These are phyloP conservation scores for Lactarius trivialis DNA, from an alignment of 768 basidiomycete species.

Conservation along the genomic window DNA sequence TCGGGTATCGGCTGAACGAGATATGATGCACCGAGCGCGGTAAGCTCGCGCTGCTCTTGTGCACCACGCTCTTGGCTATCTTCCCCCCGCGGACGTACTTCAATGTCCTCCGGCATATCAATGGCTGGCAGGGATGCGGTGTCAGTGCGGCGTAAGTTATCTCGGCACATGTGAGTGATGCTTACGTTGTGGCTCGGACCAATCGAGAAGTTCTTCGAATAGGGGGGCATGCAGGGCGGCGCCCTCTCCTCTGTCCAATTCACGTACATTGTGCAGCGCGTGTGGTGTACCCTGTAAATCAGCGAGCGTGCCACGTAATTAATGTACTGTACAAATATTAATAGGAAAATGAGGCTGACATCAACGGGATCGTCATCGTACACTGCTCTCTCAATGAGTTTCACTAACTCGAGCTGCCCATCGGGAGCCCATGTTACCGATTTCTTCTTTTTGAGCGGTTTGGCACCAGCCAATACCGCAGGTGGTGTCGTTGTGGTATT, in stretches of 20 bases:
- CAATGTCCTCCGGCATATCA: slow-evolving; percentile 55
- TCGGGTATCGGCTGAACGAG: slow-evolving; percentile 72
- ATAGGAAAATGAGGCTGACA: slow-evolving; percentile 56
- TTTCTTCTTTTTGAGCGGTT: slow-evolving; percentile 60
- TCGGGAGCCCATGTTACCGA: slow-evolving; percentile 75
- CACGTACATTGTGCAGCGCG: slow-evolving; percentile 65
- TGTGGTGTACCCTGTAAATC: slow-evolving; percentile 59
- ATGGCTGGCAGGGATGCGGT: slow-evolving; percentile 40
- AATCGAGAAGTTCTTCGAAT: slow-evolving; percentile 84
- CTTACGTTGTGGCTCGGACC: slow-evolving; percentile 79
- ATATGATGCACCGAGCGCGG: slow-evolving; percentile 69
- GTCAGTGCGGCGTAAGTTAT: slow-evolving; percentile 21
- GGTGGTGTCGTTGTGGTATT: slow-evolving; percentile 49
- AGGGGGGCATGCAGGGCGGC: slow-evolving; percentile 75
- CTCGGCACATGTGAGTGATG: slow-evolving; percentile 17
- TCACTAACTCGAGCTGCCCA: slow-evolving; percentile 63
- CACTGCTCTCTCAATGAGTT: slow-evolving; percentile 76
- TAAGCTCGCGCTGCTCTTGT: slow-evolving; percentile 76
- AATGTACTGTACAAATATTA: slow-evolving; percentile 42
- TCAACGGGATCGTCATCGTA: slow-evolving; percentile 86
- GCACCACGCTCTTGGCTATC: slow-evolving; percentile 59
- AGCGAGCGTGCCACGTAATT: slow-evolving; percentile 35
- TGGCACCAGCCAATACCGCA: slow-evolving; percentile 27
- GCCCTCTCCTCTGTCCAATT: slow-evolving; percentile 83
- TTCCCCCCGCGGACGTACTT: slow-evolving; percentile 50